These are phyloP conservation scores for Croton laevigatus DNA, from an alignment of 441 rosid genomes.

Conservation along the genomic window DNA sequence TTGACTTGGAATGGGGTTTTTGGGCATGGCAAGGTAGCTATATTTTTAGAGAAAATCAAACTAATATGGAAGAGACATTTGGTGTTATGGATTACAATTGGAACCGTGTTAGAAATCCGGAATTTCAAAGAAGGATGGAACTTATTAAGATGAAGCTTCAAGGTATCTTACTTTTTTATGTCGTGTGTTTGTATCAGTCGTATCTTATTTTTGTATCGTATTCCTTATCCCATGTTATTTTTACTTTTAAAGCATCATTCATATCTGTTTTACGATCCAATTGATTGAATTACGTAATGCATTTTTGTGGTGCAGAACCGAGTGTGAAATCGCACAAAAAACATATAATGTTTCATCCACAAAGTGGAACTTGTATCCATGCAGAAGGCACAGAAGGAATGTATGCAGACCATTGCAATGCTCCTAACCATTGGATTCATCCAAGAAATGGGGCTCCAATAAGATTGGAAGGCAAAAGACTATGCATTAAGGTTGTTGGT, in stretches of 20 bases:
- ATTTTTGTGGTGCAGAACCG: slow-evolving; percentile 22
- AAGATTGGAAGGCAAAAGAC: slow-evolving; percentile 1
- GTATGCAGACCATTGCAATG: background rate
- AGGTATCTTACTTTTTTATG: slow-evolving; percentile 8
- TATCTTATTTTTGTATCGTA: too few species aligned
- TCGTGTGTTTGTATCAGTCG: too few species aligned
- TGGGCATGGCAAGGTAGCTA: slow-evolving; percentile 35
- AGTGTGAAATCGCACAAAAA: slow-evolving; percentile 11
- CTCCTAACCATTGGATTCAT: slow-evolving; percentile 13
- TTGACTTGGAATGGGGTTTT: slow-evolving; percentile 32
- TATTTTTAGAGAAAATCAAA: slow-evolving; percentile 20
- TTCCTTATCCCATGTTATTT: too few species aligned
- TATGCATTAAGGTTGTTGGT: slow-evolving; percentile 25
- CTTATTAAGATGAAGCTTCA: slow-evolving; percentile 17
- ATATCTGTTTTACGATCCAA: too few species aligned
- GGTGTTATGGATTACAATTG: slow-evolving; percentile 25
- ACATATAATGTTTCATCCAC: slow-evolving; percentile 27
- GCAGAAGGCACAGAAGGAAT: background rate
- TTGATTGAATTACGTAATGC: background rate
- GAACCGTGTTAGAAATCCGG: slow-evolving; percentile 19
- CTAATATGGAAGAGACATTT: slow-evolving; percentile 20
- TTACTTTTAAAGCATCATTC: too few species aligned
- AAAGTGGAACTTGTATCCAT: slow-evolving; percentile 18
- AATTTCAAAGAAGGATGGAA: slow-evolving; percentile 18
- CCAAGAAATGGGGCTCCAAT: slow-evolving; percentile 22